A percentile compares a stretch with the other conserved stretches of the same genome.
Conservation (phyloP, 306 rosid species). For the Phaseolus lunatus region DNA sequence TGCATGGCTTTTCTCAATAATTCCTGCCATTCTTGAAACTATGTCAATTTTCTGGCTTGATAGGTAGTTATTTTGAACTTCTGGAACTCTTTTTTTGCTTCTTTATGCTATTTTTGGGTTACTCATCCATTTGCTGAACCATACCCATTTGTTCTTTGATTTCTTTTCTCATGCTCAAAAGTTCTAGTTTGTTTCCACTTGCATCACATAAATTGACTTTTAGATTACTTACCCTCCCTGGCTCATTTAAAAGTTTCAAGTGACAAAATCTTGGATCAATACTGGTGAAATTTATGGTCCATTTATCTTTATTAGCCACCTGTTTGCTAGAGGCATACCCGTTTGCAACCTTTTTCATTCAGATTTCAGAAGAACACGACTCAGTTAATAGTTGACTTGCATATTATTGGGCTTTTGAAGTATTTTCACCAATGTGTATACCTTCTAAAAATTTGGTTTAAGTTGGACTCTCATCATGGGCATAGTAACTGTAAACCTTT, state of each 20-base stretch:
- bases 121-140: neutral
- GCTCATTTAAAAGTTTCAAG: constrained; percentile 26
- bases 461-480: neutral
- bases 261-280: constrained; percentile 20
- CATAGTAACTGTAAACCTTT: neutral
- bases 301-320: constrained; percentile 4
- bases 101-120: constrained; percentile 8
- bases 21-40: constrained; percentile 27
- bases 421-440: constrained; percentile 1
- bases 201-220: constrained; percentile 11
- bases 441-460: neutral
- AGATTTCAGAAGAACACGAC: constrained; percentile 26
- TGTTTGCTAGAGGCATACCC: constrained; percentile 13
- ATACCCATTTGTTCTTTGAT: constrained; percentile 30
- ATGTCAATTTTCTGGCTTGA: constrained; percentile 27
- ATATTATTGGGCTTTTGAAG: constrained; percentile 27
- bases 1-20: neutral
- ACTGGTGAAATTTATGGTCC: neutral
- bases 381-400: constrained; percentile 8
- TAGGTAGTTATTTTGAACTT: neutral
- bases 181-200: neutral
- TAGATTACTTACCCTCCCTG: neutral
- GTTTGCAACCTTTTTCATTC: constrained; percentile 33
- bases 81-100: neutral
- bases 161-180: constrained; percentile 18